Conservation (phyloP, 345 rosid genomes). For the Lenwebbia sp. region DNA sequence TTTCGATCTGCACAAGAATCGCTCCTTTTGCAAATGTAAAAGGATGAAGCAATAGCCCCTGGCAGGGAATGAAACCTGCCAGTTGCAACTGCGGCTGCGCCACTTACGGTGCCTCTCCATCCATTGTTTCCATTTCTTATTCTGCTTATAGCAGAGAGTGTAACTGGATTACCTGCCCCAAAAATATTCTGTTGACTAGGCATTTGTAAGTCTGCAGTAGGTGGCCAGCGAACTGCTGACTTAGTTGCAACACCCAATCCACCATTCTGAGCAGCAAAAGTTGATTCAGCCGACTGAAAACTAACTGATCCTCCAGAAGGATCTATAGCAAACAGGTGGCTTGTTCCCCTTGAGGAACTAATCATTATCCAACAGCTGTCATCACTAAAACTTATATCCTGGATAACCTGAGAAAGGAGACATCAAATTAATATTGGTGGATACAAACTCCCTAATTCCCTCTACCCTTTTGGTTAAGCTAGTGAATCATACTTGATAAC, state of each 20-base stretch:
- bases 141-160: slow-evolving; percentile 69
- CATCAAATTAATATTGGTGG: not conserved
- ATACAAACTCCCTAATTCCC: not conserved
- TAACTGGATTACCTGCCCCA: slow-evolving; percentile 45
- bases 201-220: slow-evolving; percentile 15
- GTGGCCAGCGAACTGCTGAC: slow-evolving; percentile 29
- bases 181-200: slow-evolving; percentile 23
- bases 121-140: slow-evolving; percentile 70
- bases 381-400: slow-evolving; percentile 81
- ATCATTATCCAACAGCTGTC: slow-evolving; percentile 87
- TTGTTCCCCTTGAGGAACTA: slow-evolving; percentile 89
- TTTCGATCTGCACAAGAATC: slow-evolving; percentile 10
- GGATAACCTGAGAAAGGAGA: slow-evolving; percentile 56
- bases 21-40: slow-evolving; percentile 51
- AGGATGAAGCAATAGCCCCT: slow-evolving; percentile 67
- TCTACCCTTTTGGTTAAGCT: not conserved
- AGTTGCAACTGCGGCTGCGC: slow-evolving; percentile 83
- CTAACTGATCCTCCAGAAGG: slow-evolving; percentile 40
- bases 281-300: slow-evolving; percentile 20
- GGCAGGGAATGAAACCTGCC: slow-evolving; percentile 57
- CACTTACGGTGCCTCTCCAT: slow-evolving; percentile 70
- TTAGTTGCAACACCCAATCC: slow-evolving; percentile 16
- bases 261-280: slow-evolving; percentile 15
- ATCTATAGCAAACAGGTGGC: slow-evolving; percentile 83
- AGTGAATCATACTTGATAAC: not conserved